These are phyloP conservation scores for Lachnellula arida DNA, from an alignment of 2,329 filamentous ascomycete genomes.

Conservation along the genomic window DNA sequence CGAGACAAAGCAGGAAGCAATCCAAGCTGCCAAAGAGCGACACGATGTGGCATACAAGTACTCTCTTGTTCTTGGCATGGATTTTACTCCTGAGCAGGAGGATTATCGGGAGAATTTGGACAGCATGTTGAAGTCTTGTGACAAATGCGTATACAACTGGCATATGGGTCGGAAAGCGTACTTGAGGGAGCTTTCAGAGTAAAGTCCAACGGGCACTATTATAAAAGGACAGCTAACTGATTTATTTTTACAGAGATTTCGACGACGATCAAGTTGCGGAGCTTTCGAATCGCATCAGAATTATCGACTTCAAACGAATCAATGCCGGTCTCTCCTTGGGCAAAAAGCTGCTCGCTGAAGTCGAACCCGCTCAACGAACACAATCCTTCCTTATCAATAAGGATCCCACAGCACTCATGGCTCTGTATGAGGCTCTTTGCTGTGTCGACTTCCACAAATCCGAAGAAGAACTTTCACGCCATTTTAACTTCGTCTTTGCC, in stretches of 20 bases:
- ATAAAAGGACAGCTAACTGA: conserved; percentile 7
- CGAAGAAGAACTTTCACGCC: conserved; percentile 22
- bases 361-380: conserved; percentile 22
- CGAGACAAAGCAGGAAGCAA: conserved; percentile 48
- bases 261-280: conserved; percentile 47
- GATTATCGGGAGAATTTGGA: conserved; percentile 57
- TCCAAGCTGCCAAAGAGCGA: conserved; percentile 51
- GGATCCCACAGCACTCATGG: conserved; percentile 61
- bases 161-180: conserved; percentile 63
- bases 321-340: conserved; percentile 54
- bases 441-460: conserved; percentile 70
- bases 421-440: conserved; percentile 84
- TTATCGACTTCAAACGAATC: conserved; percentile 58
- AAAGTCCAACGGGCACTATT: conserved; percentile 28
- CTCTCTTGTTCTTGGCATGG: conserved; percentile 64
- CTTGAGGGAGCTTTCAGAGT: conserved; percentile 59
- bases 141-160: conserved; percentile 69
- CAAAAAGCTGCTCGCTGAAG: conserved; percentile 43
- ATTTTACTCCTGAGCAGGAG: conserved; percentile 45
- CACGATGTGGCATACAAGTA: conserved; percentile 62
- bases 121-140: conserved; percentile 56
- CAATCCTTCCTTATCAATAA: conserved; percentile 31
- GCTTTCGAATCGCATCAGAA: conserved; percentile 53
- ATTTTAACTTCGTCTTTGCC: conserved; percentile 78
- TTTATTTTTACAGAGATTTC: conserved; percentile 21